Evolutionary conservation across 805 yeast genomes (phyloP), one percentile per base, ranked within the genome.

Genomic region (Torulaspora maleeae): DNA sequence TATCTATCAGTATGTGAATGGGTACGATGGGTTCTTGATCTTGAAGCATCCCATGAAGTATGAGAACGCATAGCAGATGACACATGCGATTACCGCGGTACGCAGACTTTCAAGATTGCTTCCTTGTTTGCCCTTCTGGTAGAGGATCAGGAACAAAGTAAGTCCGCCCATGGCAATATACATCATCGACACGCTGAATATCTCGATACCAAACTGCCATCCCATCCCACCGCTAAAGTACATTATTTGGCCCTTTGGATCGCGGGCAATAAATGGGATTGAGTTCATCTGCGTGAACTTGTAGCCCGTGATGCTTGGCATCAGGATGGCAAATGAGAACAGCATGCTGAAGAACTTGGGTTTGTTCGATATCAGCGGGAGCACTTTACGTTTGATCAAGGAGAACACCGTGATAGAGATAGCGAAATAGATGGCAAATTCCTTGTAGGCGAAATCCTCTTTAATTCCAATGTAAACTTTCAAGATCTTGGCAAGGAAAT

Each of bases 201-300:
- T 72, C 58, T 86, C 95, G 3, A 77, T 64, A 0, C 93, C 91
- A 63, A 83, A 79, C 64, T 84, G 91, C 70, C 79, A 80, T 45
- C 74, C 76, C 3, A 67, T 63, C 3, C 86, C 88, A 11, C 87
- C 87, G 47, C 84, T 75, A 45, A 82, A 73, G 53, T 69, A 73
- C 63, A 80, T 75, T 2, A 81, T 59, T n/a, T 68, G 65, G 10
- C 77, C 78, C 2, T 77, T 57, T 2, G 73, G 77, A 55, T 75
- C 68, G 44, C 68, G 70, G 1, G 82, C 80, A 15, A 85, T 51
- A 39, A 86, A 78, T 2, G 91, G 88, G 1, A 80, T 78, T 1
- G 73, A 72, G 52, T 81, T 71, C 42, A 81, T 80, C 20, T 74
- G 63, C 0, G 84, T 75, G 59, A 80, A 86, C 65, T 78, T 81